A percentile compares a stretch with the other conserved stretches of the same genome.
Conservation (phyloP, 768 basidiomycete genomes). For the Tephrocybe sp. region DNA sequence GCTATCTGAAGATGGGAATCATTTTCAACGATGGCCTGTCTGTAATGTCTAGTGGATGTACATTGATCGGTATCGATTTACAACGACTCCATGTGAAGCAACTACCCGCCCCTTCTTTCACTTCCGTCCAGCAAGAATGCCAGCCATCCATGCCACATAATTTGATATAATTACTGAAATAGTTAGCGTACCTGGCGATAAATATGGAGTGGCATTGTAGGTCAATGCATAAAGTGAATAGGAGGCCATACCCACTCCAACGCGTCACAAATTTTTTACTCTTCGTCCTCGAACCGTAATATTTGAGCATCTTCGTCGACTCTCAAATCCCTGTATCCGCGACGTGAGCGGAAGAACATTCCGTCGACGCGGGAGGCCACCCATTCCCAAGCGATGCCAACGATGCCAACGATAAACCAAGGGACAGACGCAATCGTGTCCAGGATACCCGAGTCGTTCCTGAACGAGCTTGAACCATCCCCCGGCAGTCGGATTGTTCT, state of each 20-base stretch:
- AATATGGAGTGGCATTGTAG: slow-evolving; percentile 1
- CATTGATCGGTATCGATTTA: not conserved
- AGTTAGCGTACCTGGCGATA: not conserved
- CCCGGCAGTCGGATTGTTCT: slow-evolving; percentile 82
- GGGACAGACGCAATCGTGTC: slow-evolving; percentile 86
- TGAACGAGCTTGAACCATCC: slow-evolving; percentile 39
- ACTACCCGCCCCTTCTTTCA: not conserved
- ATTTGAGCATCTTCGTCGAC: slow-evolving; percentile 91
- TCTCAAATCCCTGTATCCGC: slow-evolving; percentile 76
- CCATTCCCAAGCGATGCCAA: slow-evolving; percentile 71
- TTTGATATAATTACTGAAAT: not conserved
- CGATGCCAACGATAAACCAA: slow-evolving; percentile 83
- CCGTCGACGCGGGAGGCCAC: slow-evolving; percentile 48
- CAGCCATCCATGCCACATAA: not conserved
- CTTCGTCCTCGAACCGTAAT: slow-evolving; percentile 81
- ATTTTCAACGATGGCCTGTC: not conserved
- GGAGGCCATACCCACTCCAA: not conserved
- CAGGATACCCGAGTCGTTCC: slow-evolving; percentile 44
- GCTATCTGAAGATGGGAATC: not conserved
- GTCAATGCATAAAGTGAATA: not conserved
- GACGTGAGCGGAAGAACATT: slow-evolving; percentile 43
- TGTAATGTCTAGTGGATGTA: not conserved
- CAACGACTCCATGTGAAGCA: not conserved
- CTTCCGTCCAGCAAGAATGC: not conserved
- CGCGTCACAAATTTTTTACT: slow-evolving; percentile 24